These are phyloP conservation scores for Trichocladium uniseriatum DNA, from an alignment of 495 filamentous ascomycete species.

Conservation along the genomic window DNA sequence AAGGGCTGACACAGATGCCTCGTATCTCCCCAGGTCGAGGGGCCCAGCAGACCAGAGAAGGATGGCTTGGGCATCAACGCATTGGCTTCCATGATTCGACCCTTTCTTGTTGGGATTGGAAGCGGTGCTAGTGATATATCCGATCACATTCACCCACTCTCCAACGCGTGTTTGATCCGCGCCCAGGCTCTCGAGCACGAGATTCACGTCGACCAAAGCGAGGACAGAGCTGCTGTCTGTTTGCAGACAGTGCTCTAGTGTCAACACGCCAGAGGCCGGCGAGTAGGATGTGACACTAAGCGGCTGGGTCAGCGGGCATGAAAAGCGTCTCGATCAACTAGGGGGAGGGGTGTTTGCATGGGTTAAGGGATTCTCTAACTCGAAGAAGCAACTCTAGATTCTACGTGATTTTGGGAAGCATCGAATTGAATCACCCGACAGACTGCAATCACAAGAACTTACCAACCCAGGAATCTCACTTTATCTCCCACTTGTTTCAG, in stretches of 20 bases:
- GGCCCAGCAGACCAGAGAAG: constrained; percentile 58
- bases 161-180: constrained; percentile 59
- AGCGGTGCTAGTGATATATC: constrained; percentile 51
- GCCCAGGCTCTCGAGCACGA: constrained; percentile 56
- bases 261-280: constrained; percentile 46
- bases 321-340: too few relatives aligned
- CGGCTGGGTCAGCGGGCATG: constrained; percentile 6
- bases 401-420: too few relatives aligned
- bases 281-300: constrained; percentile 65
- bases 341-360: too few relatives aligned
- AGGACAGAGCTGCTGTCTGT: constrained; percentile 24
- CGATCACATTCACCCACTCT: constrained; percentile 86
- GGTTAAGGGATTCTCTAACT: too few relatives aligned
- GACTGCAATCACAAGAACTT: constrained; percentile 26
- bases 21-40: constrained; percentile 56
- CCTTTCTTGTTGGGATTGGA: constrained; percentile 9
- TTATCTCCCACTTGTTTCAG: constrained; percentile 53
- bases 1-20: constrained; percentile 30
- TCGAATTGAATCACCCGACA: not conserved
- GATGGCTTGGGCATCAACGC: constrained; percentile 50
- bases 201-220: constrained; percentile 59
- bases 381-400: too few relatives aligned
- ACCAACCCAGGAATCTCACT: constrained; percentile 90
- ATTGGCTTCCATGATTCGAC: not conserved
- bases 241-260: constrained; percentile 61